These are phyloP conservation scores for Suillus ampliporus DNA, from an alignment of 768 basidiomycete species.

Conservation along the genomic window DNA sequence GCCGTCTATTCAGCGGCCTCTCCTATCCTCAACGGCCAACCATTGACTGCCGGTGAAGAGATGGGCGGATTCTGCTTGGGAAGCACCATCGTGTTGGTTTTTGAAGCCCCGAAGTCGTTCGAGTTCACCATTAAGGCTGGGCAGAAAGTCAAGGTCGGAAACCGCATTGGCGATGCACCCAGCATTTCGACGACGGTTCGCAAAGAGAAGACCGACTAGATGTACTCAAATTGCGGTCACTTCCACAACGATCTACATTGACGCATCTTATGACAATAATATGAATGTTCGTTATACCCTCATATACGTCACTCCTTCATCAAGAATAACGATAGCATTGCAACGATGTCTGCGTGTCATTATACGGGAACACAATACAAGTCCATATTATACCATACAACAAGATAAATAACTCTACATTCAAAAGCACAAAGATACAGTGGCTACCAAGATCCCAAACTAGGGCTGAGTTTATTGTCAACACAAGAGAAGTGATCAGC, in stretches of 20 bases:
- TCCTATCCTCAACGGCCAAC: slow-evolving; percentile 84
- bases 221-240: neutral
- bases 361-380: slow-evolving; percentile 13
- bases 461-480: slow-evolving; percentile 6
- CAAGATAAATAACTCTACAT: slow-evolving; percentile 11
- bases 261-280: slow-evolving; percentile 12
- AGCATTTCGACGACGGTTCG: slow-evolving; percentile 30
- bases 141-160: slow-evolving; percentile 86
- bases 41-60: slow-evolving; percentile 86
- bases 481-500: neutral
- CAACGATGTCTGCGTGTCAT: slow-evolving; percentile 11
- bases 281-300: slow-evolving; percentile 16
- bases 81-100: slow-evolving; percentile 94
- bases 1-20: slow-evolving; percentile 91
- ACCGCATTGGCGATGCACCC: slow-evolving; percentile 69
- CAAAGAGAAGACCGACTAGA: slow-evolving; percentile 41
- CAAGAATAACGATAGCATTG: slow-evolving; percentile 9
- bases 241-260: neutral
- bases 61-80: slow-evolving; percentile 98
- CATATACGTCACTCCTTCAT: slow-evolving; percentile 7
- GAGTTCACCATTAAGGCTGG: slow-evolving; percentile 78
- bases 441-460: slow-evolving; percentile 30
- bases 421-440: slow-evolving; percentile 8
- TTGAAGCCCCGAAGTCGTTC: slow-evolving; percentile 90
- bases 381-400: slow-evolving; percentile 7